These are phyloP conservation scores for Heliamphora exappendiculata DNA, from an alignment of 148 eudicot genomes.

Conservation along the genomic window DNA sequence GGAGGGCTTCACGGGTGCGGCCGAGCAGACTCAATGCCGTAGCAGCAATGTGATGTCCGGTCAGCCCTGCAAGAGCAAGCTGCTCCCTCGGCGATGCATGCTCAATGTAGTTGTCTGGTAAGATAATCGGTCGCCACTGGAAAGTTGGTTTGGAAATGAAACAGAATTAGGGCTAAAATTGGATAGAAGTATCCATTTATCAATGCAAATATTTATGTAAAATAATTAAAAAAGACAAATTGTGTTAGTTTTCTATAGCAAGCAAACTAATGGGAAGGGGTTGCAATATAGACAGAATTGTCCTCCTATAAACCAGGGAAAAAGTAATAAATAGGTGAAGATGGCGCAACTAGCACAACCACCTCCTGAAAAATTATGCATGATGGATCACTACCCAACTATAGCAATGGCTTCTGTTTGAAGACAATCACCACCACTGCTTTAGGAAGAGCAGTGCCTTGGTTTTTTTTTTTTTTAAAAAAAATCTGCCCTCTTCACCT, in stretches of 20 bases:
- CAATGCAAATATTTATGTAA: neutral
- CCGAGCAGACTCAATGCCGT: slow-evolving; percentile 79
- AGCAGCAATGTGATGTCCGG: slow-evolving; percentile 87
- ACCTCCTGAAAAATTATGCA: too few relatives aligned
- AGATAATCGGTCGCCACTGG: slow-evolving; percentile 90
- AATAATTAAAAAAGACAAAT: neutral
- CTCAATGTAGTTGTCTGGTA: slow-evolving; percentile 84
- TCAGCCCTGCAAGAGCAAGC: slow-evolving; percentile 67
- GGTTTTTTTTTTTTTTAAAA: neutral
- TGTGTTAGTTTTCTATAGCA: neutral
- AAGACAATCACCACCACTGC: too few relatives aligned
- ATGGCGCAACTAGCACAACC: neutral
- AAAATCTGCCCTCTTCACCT: neutral
- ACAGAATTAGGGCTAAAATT: neutral
- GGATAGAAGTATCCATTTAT: neutral
- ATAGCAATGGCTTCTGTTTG: too few relatives aligned
- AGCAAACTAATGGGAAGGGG: neutral
- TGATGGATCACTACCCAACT: too few relatives aligned
- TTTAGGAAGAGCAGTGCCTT: too few relatives aligned
- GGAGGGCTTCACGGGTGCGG: slow-evolving; percentile 86
- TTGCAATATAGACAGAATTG: neutral
- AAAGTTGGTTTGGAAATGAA: slow-evolving; percentile 8
- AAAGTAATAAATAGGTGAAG: neutral
- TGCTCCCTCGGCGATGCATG: slow-evolving; percentile 68
- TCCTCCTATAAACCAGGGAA: too few relatives aligned